phyloP scores from a whole-genome alignment of 1,139 yeast genomes.

The Lizanozyma gosingica region DNA sequence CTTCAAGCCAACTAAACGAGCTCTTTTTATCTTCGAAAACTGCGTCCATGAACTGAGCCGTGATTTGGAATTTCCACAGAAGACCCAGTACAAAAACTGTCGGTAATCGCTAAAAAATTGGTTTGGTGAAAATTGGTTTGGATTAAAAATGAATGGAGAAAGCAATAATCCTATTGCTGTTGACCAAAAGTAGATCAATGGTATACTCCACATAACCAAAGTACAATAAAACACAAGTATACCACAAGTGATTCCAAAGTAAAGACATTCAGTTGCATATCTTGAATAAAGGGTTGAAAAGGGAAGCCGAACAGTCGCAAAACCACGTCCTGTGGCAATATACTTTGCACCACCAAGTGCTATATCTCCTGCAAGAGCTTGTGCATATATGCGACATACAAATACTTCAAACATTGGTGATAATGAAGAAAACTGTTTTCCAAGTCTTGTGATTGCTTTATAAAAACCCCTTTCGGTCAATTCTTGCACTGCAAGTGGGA shows the following conservation, averaged over 20 bases:
- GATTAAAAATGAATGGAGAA: conserved; percentile 78
- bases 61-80: conserved; percentile 49
- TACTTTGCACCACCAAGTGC: conserved; percentile 79
- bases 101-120: conserved; percentile 72
- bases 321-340: conserved; percentile 79
- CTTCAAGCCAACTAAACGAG: conserved; percentile 62
- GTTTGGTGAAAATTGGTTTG: conserved; percentile 67
- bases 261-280: conserved; percentile 57
- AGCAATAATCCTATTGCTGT: conserved; percentile 63
- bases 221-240: conserved; percentile 56
- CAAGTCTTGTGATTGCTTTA: conserved; percentile 51
- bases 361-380: conserved; percentile 57
- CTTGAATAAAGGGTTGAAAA: conserved; percentile 54
- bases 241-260: conserved; percentile 53
- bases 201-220: conserved; percentile 64
- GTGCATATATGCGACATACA: conserved; percentile 77
- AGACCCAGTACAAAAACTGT: conserved; percentile 58
- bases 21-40: conserved; percentile 43
- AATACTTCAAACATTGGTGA: conserved; percentile 85
- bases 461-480: conserved; percentile 66
- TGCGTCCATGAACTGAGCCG: conserved; percentile 54
- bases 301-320: conserved; percentile 62
- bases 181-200: conserved; percentile 79
- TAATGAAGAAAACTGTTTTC: conserved; percentile 58
- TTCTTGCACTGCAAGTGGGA: conserved; percentile 76